phyloP scores from a whole-genome alignment of 2,329 filamentous ascomycete species.

The Alternaria dauci region DNA sequence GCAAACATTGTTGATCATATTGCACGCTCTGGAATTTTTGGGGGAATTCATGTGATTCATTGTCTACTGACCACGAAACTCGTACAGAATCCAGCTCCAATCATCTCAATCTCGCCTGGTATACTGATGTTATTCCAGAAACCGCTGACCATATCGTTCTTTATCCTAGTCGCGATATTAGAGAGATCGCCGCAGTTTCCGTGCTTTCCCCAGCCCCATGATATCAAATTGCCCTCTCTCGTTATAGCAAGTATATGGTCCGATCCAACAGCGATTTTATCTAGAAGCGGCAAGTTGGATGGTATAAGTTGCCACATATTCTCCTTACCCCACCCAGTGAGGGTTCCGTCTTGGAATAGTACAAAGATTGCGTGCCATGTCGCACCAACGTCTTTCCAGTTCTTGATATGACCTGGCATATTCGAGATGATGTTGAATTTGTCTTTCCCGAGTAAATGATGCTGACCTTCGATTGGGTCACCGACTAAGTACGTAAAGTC shows the following conservation, averaged over 20 bases:
- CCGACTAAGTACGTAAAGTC: constrained; percentile 82
- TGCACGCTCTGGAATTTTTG: background rate
- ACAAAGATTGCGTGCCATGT: constrained; percentile 86
- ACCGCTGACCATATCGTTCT: constrained; percentile 41
- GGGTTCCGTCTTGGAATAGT: constrained; percentile 65
- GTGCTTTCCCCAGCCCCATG: constrained; percentile 98
- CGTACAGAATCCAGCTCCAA: constrained; percentile 41
- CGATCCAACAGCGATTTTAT: constrained; percentile 80
- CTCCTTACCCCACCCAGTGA: constrained; percentile 82
- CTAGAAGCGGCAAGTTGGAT: constrained; percentile 64
- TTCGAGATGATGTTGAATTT: constrained; percentile 72
- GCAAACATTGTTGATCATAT: background rate
- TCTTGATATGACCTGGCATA: constrained; percentile 62
- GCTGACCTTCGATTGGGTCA: constrained; percentile 62
- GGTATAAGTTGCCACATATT: constrained; percentile 85
- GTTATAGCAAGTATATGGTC: constrained; percentile 86
- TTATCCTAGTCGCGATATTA: constrained; percentile 17
- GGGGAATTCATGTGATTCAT: background rate
- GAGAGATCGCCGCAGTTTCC: constrained; percentile 79
- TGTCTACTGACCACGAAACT: constrained; percentile 36
- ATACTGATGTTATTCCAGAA: constrained; percentile 42
- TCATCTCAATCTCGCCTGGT: constrained; percentile 29
- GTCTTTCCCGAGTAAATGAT: constrained; percentile 75
- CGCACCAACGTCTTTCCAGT: constrained; percentile 75
- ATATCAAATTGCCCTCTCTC: constrained; percentile 70